Base-by-base conservation (phyloP, 805 yeast genomes). In the Kluyveromyces siamensis region DNA sequence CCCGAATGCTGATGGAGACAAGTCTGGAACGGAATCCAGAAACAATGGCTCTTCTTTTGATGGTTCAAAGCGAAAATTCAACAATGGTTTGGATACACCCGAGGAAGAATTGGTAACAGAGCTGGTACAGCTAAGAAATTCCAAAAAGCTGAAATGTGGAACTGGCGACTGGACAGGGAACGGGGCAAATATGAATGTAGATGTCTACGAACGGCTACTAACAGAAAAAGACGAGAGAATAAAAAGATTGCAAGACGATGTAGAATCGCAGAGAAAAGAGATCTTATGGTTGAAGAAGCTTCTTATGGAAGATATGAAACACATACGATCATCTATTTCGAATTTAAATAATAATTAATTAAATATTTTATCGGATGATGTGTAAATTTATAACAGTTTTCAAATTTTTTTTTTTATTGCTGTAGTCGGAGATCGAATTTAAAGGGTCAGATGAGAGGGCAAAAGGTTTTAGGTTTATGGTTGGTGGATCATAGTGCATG, bases 231-330 rank as follows among this genome's bases (percentile, higher is more conserved):
- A 63, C 45, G 58, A 54, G 44, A 46, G 67, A 40, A 63, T 66
- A 25, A 40, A 46, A 33, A 63, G 59, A 36, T 49, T 65, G 27
- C 67, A 65, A 41, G 48, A 60, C 44, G 68, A 63, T 40, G 48
- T 65, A 11, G 67, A 63, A 45, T 45, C 58, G 41, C 66, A 64
- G 51, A 55, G 66, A 45, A 64, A 60, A 49, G 68, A 65, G 45
- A 62, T 65, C 1, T 59, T 57, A 39, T 65, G 69, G 69, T 48
- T 65, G 38, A 59, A 67, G 41, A 65, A 65, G 46, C 60, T 65
- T 66, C 50, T 65, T 25, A 61, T 64, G 37, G 69, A 65, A 47
- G 69, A 65, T 45, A 59, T 65, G 67, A 68, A 67, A 5, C 60
- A 65, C 52, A 58, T 65, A 3, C 49, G 68, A 10, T 30, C 35